Percentiles rank a stretch among this genome's conserved stretches.
These are phyloP conservation scores for Mallotus japonicus DNA, from an alignment of 441 rosid species.

Conservation along the genomic window DNA sequence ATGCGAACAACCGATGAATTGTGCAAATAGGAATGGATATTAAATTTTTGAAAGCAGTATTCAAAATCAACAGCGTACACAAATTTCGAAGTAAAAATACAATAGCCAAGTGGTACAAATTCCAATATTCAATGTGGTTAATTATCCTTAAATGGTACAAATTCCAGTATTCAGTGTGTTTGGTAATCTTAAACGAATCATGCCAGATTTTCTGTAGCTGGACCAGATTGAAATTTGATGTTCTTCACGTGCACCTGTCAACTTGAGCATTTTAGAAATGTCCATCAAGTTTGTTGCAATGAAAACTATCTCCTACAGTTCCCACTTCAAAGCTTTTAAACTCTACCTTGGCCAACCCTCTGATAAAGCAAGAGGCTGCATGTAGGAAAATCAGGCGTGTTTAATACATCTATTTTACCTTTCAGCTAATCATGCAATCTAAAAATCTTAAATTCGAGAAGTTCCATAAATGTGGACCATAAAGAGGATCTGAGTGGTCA, in stretches of 20 bases:
- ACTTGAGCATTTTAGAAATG: not conserved
- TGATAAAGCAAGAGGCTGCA: conserved; percentile 27
- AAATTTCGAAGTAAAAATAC: not conserved
- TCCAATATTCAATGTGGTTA: not conserved
- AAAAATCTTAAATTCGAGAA: not conserved
- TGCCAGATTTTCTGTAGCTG: not conserved
- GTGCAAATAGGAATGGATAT: not conserved
- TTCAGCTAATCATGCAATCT: not conserved
- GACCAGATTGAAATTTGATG: not conserved
- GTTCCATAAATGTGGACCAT: not conserved
- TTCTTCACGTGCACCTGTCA: not conserved
- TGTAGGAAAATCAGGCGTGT: not conserved
- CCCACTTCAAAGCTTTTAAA: conserved; percentile 9
- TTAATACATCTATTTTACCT: conserved; percentile 1
- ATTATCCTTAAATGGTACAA: not conserved
- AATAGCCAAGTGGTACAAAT: not conserved
- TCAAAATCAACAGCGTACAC: not conserved
- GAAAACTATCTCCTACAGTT: not conserved
- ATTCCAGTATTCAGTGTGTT: not conserved
- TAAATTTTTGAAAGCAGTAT: not conserved
- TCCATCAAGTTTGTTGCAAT: conserved; percentile 11
- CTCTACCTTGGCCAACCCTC: conserved; percentile 18
- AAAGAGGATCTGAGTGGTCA: not conserved
- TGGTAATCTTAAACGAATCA: not conserved
- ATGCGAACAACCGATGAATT: not conserved